phyloP scores from a whole-genome alignment of 352 stramenopile genomes.

The Phytophthora melonis region DNA sequence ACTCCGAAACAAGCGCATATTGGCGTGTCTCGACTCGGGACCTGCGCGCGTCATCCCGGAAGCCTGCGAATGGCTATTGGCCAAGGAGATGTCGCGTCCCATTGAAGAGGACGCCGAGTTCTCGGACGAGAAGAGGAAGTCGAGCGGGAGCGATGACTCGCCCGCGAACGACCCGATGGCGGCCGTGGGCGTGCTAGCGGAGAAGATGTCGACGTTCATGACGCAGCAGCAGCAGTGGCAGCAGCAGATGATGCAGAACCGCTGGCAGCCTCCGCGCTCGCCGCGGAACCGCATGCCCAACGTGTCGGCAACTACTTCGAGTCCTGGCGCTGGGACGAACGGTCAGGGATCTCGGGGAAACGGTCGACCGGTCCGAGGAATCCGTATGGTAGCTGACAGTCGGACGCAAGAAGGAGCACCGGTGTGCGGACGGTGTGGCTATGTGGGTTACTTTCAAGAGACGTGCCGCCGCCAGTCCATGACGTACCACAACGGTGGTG shows the following conservation, averaged over 20 bases:
- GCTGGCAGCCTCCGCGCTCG: neutral
- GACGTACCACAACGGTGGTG: neutral
- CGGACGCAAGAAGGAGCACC: neutral
- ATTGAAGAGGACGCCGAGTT: slow-evolving; percentile 15
- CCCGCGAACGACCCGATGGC: neutral
- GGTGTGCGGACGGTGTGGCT: neutral
- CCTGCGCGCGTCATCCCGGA: neutral
- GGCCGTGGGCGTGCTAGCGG: neutral
- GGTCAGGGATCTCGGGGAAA: neutral
- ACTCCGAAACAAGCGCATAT: slow-evolving; percentile 2
- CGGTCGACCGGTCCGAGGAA: neutral
- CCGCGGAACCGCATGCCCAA: neutral
- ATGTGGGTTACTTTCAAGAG: neutral
- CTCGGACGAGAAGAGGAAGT: neutral
- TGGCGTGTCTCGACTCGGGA: neutral
- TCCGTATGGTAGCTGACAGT: neutral
- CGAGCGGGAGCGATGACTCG: neutral
- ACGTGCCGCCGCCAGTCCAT: neutral
- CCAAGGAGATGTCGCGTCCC: slow-evolving; percentile 6
- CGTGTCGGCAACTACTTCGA: neutral
- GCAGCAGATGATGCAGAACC: neutral
- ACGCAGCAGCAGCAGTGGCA: neutral
- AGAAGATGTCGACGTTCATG: neutral
- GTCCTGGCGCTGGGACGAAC: neutral
- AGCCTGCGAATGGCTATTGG: slow-evolving; percentile 8